phyloP scores from a whole-genome alignment of 176 grass and related monocot species.

The Cocos nucifera region DNA sequence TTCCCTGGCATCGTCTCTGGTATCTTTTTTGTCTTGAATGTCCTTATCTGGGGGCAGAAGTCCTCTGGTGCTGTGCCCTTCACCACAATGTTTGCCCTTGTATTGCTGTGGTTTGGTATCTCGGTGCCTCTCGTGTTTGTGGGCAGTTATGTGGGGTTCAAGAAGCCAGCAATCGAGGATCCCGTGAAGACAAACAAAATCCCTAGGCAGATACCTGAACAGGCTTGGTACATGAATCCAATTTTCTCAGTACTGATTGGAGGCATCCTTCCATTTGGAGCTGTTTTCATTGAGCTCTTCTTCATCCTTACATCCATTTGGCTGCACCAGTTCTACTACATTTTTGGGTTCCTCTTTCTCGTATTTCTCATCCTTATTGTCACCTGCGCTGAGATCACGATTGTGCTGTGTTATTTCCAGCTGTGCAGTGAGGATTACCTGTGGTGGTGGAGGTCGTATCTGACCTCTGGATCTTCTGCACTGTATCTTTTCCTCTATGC shows the following conservation, averaged over 20 bases:
- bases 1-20: conserved; percentile 48
- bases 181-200: conserved; percentile 69
- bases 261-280: conserved; percentile 53
- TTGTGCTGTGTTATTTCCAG: conserved; percentile 70
- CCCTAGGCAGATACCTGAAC: conserved; percentile 51
- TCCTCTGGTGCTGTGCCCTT: conserved; percentile 61
- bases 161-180: conserved; percentile 49
- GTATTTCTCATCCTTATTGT: conserved; percentile 60
- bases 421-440: conserved; percentile 59
- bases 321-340: conserved; percentile 66
- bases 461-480: conserved; percentile 42
- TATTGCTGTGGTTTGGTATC: conserved; percentile 65
- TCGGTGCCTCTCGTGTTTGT: conserved; percentile 61
- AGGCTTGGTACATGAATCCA: conserved; percentile 70
- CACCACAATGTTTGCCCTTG: conserved; percentile 65
- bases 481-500: conserved; percentile 57
- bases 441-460: conserved; percentile 76
- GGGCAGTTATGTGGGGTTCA: conserved; percentile 61
- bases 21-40: conserved; percentile 59
- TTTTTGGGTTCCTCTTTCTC: conserved; percentile 67
- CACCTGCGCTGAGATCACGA: conserved; percentile 48
- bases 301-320: conserved; percentile 70
- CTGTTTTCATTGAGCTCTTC: conserved; percentile 67
- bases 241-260: conserved; percentile 48
- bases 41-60: conserved; percentile 63